Conservation (phyloP, 169 alveolate genomes). For the Babesia bovis region DNA sequence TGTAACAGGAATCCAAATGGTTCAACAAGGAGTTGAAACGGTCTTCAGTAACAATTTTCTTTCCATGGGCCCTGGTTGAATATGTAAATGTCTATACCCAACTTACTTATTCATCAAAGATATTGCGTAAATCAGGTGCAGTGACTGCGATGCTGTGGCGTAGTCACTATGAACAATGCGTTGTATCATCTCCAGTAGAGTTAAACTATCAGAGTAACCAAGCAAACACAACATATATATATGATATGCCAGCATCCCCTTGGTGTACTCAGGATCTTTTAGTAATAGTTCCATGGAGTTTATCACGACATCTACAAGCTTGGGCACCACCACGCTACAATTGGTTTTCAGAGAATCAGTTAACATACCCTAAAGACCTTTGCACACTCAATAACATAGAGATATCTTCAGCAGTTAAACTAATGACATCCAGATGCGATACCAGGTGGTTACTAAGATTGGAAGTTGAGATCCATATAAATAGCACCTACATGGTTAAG, state of each 20-base stretch:
- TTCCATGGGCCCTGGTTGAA: neutral
- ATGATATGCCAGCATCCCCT: conserved; percentile 25
- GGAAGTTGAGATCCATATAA: too few relatives aligned
- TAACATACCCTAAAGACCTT: conserved; percentile 25
- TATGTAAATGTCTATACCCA: neutral
- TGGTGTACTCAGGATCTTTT: conserved; percentile 26
- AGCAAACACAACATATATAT: conserved; percentile 8
- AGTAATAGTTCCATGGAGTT: conserved; percentile 30
- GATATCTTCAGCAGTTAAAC: conserved; percentile 15
- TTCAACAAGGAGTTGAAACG: neutral
- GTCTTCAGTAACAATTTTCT: neutral
- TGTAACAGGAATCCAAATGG: conserved; percentile 31
- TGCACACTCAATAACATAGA: conserved; percentile 22
- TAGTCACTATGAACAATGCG: neutral
- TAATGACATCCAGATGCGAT: neutral
- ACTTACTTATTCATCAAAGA: conserved; percentile 2
- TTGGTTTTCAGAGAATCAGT: neutral
- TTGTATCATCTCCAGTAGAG: neutral
- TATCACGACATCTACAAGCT: conserved; percentile 22
- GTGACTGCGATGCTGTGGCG: conserved; percentile 1
- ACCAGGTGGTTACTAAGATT: neutral
- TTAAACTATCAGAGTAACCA: neutral
- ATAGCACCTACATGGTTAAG: neutral
- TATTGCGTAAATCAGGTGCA: conserved; percentile 13
- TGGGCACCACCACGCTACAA: conserved; percentile 16